These are phyloP conservation scores for Yarrowia sp. DNA, from an alignment of 805 yeast species.

Conservation along the genomic window DNA sequence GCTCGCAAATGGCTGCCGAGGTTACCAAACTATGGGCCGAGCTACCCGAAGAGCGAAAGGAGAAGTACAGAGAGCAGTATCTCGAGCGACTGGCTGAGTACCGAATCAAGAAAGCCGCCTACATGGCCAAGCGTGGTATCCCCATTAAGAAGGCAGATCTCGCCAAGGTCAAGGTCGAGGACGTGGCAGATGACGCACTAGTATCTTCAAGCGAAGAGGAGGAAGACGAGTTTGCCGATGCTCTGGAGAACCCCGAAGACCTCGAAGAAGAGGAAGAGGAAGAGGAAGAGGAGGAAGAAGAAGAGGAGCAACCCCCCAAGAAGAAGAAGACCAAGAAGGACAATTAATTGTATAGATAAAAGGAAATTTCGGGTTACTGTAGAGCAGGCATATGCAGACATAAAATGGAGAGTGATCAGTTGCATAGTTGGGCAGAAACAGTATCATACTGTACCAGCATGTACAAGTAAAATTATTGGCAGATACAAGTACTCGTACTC, in stretches of 20 bases:
- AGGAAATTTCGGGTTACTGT: too few relatives aligned
- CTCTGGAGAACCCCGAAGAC: conserved; percentile 12
- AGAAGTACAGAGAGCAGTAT: neutral
- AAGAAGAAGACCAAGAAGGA: neutral
- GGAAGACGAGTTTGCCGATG: conserved; percentile 4
- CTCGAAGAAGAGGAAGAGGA: neutral
- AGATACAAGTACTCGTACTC: too few relatives aligned
- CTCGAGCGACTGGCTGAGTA: neutral
- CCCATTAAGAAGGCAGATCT: neutral
- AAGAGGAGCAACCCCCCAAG: neutral
- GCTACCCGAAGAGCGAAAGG: conserved; percentile 47
- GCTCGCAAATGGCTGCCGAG: conserved; percentile 73
- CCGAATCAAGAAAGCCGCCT: neutral
- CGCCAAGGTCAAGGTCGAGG: neutral
- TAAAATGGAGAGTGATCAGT: too few relatives aligned
- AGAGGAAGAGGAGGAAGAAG: neutral
- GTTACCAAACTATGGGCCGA: conserved; percentile 77
- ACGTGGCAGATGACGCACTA: too few relatives aligned
- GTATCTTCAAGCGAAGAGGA: neutral
- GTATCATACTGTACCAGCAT: too few relatives aligned
- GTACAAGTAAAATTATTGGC: too few relatives aligned
- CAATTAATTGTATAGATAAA: neutral
- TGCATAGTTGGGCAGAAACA: too few relatives aligned
- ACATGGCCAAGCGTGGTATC: neutral
- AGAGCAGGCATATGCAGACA: too few relatives aligned